Percentiles rank a stretch among this genome's conserved stretches.
These are phyloP conservation scores for Botrytis byssoidea DNA, from an alignment of 2,329 filamentous ascomycete genomes.

Conservation along the genomic window DNA sequence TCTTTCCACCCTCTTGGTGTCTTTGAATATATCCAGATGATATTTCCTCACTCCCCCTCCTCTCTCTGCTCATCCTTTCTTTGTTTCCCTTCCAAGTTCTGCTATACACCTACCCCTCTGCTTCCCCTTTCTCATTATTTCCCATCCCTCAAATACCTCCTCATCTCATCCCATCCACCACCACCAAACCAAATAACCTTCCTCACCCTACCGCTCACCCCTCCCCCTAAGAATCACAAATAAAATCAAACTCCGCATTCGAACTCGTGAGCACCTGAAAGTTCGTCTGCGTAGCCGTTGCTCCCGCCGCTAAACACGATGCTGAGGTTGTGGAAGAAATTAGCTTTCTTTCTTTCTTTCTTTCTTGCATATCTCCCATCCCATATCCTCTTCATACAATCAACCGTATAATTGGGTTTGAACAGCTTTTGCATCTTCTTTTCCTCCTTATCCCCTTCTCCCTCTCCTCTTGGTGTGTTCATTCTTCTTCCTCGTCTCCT, in stretches of 20 bases:
- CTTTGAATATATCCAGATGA: neutral
- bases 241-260: constrained; percentile 20
- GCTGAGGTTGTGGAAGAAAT: constrained; percentile 7
- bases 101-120: neutral
- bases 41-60: neutral
- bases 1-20: rapidly evolving
- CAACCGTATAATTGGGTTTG: neutral
- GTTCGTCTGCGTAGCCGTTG: constrained; percentile 5
- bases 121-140: neutral
- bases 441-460: neutral
- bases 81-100: neutral
- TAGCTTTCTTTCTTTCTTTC: neutral
- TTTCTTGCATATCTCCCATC: neutral
- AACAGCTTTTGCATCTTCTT: neutral
- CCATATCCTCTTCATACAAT: neutral
- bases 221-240: constrained; percentile 13
- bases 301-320: neutral
- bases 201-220: too few relatives aligned
- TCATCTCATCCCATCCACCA: too few relatives aligned
- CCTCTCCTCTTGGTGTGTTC: neutral
- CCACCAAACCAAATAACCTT: too few relatives aligned
- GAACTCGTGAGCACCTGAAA: constrained; percentile 18
- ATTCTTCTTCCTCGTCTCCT: neutral
- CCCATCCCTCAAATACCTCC: neutral
- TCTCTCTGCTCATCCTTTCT: too few relatives aligned